Conservation (phyloP, 306 rosid species). For the Malus domestica region DNA sequence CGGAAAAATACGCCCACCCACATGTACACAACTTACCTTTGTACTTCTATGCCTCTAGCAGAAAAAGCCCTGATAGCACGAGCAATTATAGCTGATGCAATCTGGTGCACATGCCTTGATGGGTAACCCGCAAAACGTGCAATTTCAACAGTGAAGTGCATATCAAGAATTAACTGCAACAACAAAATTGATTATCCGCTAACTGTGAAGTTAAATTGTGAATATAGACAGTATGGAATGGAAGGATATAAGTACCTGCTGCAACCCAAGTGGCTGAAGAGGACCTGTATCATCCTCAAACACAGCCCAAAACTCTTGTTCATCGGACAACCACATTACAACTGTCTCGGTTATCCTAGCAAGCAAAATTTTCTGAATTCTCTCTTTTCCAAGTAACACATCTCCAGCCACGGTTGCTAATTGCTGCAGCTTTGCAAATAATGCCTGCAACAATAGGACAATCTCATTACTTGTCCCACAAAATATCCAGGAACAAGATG, state of each 20-base stretch:
- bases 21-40: slow-evolving; percentile 43
- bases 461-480: slow-evolving; percentile 17
- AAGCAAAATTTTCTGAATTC: slow-evolving; percentile 86
- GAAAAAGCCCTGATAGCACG: slow-evolving; percentile 90
- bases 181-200: slow-evolving; percentile 2
- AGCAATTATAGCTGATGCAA: slow-evolving; percentile 82
- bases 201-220: not conserved
- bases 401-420: slow-evolving; percentile 92
- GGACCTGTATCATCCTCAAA: slow-evolving; percentile 68
- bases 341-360: slow-evolving; percentile 97
- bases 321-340: slow-evolving; percentile 92
- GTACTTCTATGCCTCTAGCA: slow-evolving; percentile 70
- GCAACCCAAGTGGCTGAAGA: slow-evolving; percentile 71
- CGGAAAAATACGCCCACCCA: not conserved
- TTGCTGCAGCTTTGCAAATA: slow-evolving; percentile 85
- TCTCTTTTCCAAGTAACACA: slow-evolving; percentile 82
- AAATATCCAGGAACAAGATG: not conserved
- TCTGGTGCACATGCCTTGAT: slow-evolving; percentile 80
- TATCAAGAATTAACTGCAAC: slow-evolving; percentile 85
- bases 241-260: slow-evolving; percentile 55
- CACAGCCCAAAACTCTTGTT: slow-evolving; percentile 91
- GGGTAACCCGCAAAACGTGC: slow-evolving; percentile 90
- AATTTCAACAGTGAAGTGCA: slow-evolving; percentile 98
- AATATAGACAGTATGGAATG: not conserved
- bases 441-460: slow-evolving; percentile 54